Base-by-base conservation (phyloP, 1,284 basidiomycete species). In the Cystobasidium sp. region DNA sequence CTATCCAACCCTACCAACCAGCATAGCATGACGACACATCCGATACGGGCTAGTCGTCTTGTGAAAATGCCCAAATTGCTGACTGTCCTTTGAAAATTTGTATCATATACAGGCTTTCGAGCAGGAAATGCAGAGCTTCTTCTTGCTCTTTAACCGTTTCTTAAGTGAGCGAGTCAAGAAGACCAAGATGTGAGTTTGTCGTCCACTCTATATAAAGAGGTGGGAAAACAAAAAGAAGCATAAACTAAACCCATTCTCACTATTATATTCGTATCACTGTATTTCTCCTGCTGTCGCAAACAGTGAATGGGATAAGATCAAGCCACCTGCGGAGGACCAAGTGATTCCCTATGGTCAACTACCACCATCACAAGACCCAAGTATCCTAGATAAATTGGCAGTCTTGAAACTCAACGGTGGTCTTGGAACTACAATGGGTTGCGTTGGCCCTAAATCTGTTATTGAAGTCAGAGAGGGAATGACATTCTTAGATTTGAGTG, bases 331-430 rank as follows among this genome's bases (percentile, higher is more conserved):
- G 44, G 88, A 89, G 6, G 93, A 97, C 81, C 91, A 97, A 85
- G 92, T 99, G 82, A 88, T 96, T 44, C 89, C 91, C 31, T 99
- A 99, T 84, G 85, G 89, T 74, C 84, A 89, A 72, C 88, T 98
- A 37, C 84, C 88, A 37, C 79, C 86, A 68, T 86, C 87, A 20
- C 84, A 86, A 71, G 87, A 93, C 82, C 85, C 86, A 51, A 84
- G 86, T 76, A 91, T 91, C 83, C 89, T 97, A 81, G 89, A 89
- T 87, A 96, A 95, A 86, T 90, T 99, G 78, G 97, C 96, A 51
- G 97, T 99, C 46, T 90, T 99, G 85, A 99, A 99, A 86, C 92
- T 99, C 83, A 99, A 99, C 84, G 97, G 97, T 84, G 97, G 97
- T 85, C 90, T 99, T 76, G 97, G 97, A 81, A 96, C 94, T 51